Evolutionary conservation across 1,139 yeast species (phyloP), one percentile per base, ranked within the genome.

Genomic region (Yamadazyma blattariae): DNA sequence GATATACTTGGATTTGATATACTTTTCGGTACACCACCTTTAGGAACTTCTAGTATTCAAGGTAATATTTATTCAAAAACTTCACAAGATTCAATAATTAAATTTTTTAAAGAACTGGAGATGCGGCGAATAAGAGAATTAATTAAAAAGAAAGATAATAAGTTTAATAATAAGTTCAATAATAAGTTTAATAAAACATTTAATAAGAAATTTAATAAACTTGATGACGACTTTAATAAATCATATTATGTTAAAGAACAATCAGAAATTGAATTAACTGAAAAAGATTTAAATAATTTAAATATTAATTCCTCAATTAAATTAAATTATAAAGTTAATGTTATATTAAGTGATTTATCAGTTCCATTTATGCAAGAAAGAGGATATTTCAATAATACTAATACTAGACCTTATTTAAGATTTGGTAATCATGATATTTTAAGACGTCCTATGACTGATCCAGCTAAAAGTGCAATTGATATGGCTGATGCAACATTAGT

Each of bases 401-500:
- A 83, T 70, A 81, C 87, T 67, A 72, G 74, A 46, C 95, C 97
- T 11, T 82, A 75, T 40, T 46, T 61, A 13, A 42, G 74, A 18
- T 46, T 54, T 26, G 49, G 54, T 21, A 47, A 54, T 13, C 59
- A 61, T 32, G 45, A 46, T 1, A 55, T 56, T 1, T 47, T 68
- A 16, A 59, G 54, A 23, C 50, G 50, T 32, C 58, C 64, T 0
- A 43, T 54, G 10, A 40, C 46, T 3, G 52, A 61, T 15, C 58
- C 62, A 2, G 36, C 41, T 9, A 60, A 61, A 35, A 52, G 68
- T 18, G 44, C 60, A 3, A 47, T 69, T 19, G 96, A 90, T 56
- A 63, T 92, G 37, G 92, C 97, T 44, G 97, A 92, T 54, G 96
- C 97, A 0, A 90, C 96, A 0, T 62, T 92, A 40, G 67, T 87